Base-by-base conservation (phyloP, 176 grass and related monocot species). In the Ananas comosus region DNA sequence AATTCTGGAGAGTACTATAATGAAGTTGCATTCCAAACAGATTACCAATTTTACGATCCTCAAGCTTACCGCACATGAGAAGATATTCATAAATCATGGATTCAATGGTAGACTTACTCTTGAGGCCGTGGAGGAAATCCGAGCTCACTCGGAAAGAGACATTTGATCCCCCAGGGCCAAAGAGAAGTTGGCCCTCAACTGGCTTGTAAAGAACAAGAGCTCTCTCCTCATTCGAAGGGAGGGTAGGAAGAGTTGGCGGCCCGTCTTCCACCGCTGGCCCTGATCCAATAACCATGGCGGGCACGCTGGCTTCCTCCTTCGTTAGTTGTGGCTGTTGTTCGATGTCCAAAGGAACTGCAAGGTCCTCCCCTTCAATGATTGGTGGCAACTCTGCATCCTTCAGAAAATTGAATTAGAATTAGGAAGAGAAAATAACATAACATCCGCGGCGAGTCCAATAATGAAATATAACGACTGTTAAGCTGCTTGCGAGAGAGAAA, bases 161-260 rank as follows among this genome's bases (percentile, higher is more conserved):
- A 18, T 57, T 68, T 48, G 64, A n/a, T 23, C 42, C 5, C 13
- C 13, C 28, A 9, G 64, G 74, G 11, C 63, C 52, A 2, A 61
- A 49, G 3, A 63, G 27, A 28, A 28, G 52, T 28, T 51, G 29
- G 3, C 12, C 33, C 27, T 69, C 75, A 18, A 68, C 74, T 56
- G 75, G 65, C 47, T 69, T 77, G 75, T 77, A 77, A 13, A 69
- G 65, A 54, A 77, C 65, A 17, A 77, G 52, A 50, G 75, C 52
- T 61, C 75, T 77, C 75, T 77, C 63, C 51, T 67, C 65, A 27
- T 69, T 61, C 11, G 7, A 69, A 50, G 75, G 18, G 51, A 5
- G 21, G 21, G 18, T 18, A 19, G 56, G 16, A 9, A 59, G 19
- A 59, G 56, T 13, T 24, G 48, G 29, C 51, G 52, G 48, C 6